These are phyloP conservation scores for Cadophora gregata DNA, from an alignment of 2,329 filamentous ascomycete species.

Conservation along the genomic window DNA sequence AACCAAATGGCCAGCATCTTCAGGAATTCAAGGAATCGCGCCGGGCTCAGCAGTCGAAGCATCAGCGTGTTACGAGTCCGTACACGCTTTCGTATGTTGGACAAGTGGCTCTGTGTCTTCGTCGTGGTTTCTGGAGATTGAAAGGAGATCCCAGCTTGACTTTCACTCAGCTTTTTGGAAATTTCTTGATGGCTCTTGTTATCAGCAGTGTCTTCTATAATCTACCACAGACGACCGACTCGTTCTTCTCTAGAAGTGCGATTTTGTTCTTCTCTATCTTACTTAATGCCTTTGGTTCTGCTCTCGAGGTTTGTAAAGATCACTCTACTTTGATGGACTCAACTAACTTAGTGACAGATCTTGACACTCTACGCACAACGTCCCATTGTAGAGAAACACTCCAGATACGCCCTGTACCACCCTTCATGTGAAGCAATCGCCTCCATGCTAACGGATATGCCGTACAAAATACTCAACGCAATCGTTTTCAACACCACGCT, in stretches of 20 bases:
- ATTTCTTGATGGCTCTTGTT: slow-evolving; percentile 61
- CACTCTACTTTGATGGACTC: neutral
- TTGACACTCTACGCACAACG: slow-evolving; percentile 81
- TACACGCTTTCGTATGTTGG: slow-evolving; percentile 80
- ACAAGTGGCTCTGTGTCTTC: slow-evolving; percentile 82
- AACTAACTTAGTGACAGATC: slow-evolving; percentile 56
- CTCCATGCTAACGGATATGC: slow-evolving; percentile 85
- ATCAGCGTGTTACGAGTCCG: slow-evolving; percentile 50
- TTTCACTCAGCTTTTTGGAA: slow-evolving; percentile 51
- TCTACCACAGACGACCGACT: slow-evolving; percentile 56
- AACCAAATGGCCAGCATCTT: slow-evolving; percentile 53
- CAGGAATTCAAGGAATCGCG: slow-evolving; percentile 51
- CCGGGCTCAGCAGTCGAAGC: slow-evolving; percentile 36
- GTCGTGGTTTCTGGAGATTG: slow-evolving; percentile 80
- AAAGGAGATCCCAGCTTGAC: slow-evolving; percentile 75
- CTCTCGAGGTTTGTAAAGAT: slow-evolving; percentile 56
- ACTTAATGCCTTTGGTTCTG: slow-evolving; percentile 67
- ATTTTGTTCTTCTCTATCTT: slow-evolving; percentile 72
- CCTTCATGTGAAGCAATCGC: slow-evolving; percentile 89
- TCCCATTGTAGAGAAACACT: slow-evolving; percentile 89
- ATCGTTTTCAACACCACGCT: slow-evolving; percentile 80
- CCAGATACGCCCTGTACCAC: slow-evolving; percentile 86
- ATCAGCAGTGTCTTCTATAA: slow-evolving; percentile 69
- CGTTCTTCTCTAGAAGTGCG: slow-evolving; percentile 67
- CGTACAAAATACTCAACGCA: slow-evolving; percentile 69